These are phyloP conservation scores for Collybia sp. DNA, from an alignment of 768 basidiomycete genomes.

Conservation along the genomic window DNA sequence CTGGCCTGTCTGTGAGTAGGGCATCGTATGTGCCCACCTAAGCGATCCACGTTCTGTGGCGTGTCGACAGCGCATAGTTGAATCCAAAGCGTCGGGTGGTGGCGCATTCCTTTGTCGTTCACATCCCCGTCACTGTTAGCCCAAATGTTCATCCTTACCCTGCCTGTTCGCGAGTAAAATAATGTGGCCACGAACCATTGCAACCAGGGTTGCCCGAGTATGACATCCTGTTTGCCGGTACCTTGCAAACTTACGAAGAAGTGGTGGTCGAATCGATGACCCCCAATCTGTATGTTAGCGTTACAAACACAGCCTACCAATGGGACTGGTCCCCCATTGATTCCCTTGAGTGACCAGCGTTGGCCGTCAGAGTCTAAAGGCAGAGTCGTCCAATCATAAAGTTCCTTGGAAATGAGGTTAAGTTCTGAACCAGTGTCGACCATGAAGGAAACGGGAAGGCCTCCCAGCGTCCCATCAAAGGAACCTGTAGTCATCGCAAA, in stretches of 20 bases:
- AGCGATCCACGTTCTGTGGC: background rate
- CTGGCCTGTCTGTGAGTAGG: background rate
- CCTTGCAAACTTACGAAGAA: conserved; percentile 13
- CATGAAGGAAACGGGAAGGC: conserved; percentile 1
- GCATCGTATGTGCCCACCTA: background rate
- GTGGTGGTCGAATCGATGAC: conserved; percentile 18
- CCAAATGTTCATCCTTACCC: conserved; percentile 13
- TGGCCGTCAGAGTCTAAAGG: conserved; percentile 15
- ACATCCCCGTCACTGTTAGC: conserved; percentile 6
- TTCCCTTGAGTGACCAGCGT: conserved; percentile 19
- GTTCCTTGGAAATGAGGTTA: conserved; percentile 1
- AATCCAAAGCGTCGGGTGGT: conserved; percentile 5
- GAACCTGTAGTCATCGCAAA: conserved; percentile 9
- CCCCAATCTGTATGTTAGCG: conserved; percentile 9
- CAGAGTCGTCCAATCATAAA: conserved; percentile 3
- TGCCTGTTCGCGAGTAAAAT: conserved; percentile 6
- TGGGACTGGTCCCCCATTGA: conserved; percentile 10
- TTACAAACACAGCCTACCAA: conserved; percentile 13
- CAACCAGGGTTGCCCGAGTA: conserved; percentile 18
- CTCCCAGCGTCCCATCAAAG: conserved; percentile 2
- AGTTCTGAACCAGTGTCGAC: conserved; percentile 7
- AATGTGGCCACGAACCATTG: conserved; percentile 13
- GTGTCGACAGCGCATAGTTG: conserved; percentile 2
- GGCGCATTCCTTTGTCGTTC: too few relatives aligned
- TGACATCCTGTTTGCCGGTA: conserved; percentile 9